Evolutionary conservation across 2,329 filamentous ascomycete genomes (phyloP).

Genomic region (Cladophialophora yegresii): DNA sequence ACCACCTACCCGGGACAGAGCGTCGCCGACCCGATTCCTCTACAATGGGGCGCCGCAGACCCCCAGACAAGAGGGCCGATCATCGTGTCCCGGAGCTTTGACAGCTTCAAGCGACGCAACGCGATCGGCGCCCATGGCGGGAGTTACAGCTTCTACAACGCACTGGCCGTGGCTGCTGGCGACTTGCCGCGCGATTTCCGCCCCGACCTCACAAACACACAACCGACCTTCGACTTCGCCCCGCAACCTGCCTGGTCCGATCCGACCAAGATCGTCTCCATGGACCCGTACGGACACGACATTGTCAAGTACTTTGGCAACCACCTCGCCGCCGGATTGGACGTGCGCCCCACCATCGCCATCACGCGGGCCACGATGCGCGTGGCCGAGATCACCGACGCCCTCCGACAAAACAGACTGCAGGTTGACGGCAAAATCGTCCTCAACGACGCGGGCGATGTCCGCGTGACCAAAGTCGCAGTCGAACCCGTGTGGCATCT

Average conservation of each 20-base stretch:
- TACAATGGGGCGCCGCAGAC: constrained; percentile 84
- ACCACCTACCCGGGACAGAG: constrained; percentile 92
- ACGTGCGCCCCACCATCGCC: constrained; percentile 87
- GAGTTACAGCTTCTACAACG: constrained; percentile 94
- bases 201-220: constrained; percentile 78
- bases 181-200: constrained; percentile 81
- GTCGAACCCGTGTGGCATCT: constrained; percentile 93
- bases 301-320: constrained; percentile 71
- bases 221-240: constrained; percentile 85
- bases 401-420: constrained; percentile 79
- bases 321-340: constrained; percentile 74
- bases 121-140: constrained; percentile 75
- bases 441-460: constrained; percentile 78
- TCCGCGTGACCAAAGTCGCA: constrained; percentile 93
- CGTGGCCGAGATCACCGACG: constrained; percentile 78
- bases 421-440: constrained; percentile 84
- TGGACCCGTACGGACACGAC: constrained; percentile 86
- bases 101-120: constrained; percentile 78
- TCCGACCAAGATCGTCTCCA: constrained; percentile 90
- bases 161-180: constrained; percentile 86
- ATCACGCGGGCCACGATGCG: constrained; percentile 94
- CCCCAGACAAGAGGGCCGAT: constrained; percentile 78
- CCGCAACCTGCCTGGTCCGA: constrained; percentile 89
- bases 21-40: constrained; percentile 84
- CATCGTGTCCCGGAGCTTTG: constrained; percentile 74